Evolutionary conservation across 805 yeast species (phyloP).

Genomic region (Kuraishia floccosa): DNA sequence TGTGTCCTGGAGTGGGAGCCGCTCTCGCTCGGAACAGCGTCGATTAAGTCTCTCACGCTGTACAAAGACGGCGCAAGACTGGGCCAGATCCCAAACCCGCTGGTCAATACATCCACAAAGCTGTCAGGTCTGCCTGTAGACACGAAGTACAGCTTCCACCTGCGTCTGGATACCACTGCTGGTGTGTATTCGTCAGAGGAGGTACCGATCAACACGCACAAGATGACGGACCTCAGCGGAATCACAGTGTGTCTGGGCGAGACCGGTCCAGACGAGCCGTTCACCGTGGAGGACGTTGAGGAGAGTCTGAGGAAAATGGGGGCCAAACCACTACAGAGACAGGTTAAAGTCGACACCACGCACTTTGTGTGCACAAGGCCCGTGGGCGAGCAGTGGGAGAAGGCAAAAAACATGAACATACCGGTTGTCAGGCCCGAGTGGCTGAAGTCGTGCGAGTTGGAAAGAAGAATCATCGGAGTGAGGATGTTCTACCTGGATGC

Average conservation of each 20-base stretch:
- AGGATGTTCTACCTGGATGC: slow-evolving; percentile 70
- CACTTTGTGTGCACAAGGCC: slow-evolving; percentile 77
- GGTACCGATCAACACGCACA: slow-evolving; percentile 72
- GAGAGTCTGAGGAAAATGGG: slow-evolving; percentile 60
- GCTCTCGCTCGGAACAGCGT: slow-evolving; percentile 73
- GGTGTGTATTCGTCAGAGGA: slow-evolving; percentile 69
- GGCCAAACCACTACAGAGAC: slow-evolving; percentile 65
- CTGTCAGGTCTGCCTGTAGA: slow-evolving; percentile 88
- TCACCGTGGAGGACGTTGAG: slow-evolving; percentile 47
- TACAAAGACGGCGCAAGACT: slow-evolving; percentile 66
- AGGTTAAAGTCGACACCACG: slow-evolving; percentile 83
- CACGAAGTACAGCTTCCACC: slow-evolving; percentile 65
- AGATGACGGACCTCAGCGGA: slow-evolving; percentile 92
- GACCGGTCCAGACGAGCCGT: slow-evolving; percentile 43
- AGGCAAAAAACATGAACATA: slow-evolving; percentile 76
- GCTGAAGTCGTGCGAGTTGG: slow-evolving; percentile 88
- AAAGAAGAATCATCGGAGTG: slow-evolving; percentile 86
- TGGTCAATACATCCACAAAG: slow-evolving; percentile 69
- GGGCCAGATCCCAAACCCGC: slow-evolving; percentile 78
- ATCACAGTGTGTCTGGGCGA: slow-evolving; percentile 87
- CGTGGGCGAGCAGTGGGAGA: slow-evolving; percentile 58
- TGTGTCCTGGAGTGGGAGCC: slow-evolving; percentile 94
- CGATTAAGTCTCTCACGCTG: slow-evolving; percentile 61
- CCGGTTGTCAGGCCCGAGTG: slow-evolving; percentile 96
- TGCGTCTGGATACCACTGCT: slow-evolving; percentile 79